Percentiles rank a stretch among this genome's conserved stretches.
These are phyloP conservation scores for Willaertia magna DNA, from an alignment of 208 protist genomes.

Conservation along the genomic window DNA sequence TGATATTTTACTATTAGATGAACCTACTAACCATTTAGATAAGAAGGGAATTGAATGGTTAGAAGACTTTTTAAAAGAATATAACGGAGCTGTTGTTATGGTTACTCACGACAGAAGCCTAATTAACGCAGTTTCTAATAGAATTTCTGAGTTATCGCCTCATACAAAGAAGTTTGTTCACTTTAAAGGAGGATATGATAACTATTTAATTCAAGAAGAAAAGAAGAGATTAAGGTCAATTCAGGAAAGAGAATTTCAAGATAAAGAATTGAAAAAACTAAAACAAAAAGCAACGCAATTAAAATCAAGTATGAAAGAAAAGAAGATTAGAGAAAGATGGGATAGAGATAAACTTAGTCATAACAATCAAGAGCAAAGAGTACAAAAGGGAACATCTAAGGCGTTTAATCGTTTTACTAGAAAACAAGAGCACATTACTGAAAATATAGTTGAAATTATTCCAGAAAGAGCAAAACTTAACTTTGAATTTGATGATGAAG, in stretches of 20 bases:
- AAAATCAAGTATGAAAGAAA: slow-evolving; percentile 20
- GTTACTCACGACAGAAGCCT: slow-evolving; percentile 54
- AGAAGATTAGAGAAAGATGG: not conserved
- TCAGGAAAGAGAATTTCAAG: slow-evolving; percentile 36
- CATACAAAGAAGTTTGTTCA: slow-evolving; percentile 33
- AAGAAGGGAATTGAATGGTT: slow-evolving; percentile 47
- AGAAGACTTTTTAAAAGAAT: slow-evolving; percentile 36
- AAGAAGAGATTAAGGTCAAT: slow-evolving; percentile 39
- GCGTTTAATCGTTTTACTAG: slow-evolving; percentile 1
- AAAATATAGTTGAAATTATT: not conserved
- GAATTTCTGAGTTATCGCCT: slow-evolving; percentile 46
- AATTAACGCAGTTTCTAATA: slow-evolving; percentile 55
- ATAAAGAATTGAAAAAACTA: slow-evolving; percentile 33
- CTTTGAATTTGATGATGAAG: not conserved
- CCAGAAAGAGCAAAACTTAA: slow-evolving; percentile 18
- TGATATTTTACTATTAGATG: slow-evolving; percentile 53
- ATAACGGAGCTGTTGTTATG: slow-evolving; percentile 34
- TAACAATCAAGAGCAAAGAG: slow-evolving; percentile 37
- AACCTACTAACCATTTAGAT: slow-evolving; percentile 65
- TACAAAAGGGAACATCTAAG: slow-evolving; percentile 13
- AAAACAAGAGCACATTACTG: not conserved
- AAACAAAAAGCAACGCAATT: slow-evolving; percentile 41
- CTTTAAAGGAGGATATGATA: slow-evolving; percentile 53
- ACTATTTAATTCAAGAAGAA: slow-evolving; percentile 48
- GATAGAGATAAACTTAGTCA: slow-evolving; percentile 32